Base-by-base conservation (phyloP, 352 stramenopile species). In the Phytophthora fragariae region DNA sequence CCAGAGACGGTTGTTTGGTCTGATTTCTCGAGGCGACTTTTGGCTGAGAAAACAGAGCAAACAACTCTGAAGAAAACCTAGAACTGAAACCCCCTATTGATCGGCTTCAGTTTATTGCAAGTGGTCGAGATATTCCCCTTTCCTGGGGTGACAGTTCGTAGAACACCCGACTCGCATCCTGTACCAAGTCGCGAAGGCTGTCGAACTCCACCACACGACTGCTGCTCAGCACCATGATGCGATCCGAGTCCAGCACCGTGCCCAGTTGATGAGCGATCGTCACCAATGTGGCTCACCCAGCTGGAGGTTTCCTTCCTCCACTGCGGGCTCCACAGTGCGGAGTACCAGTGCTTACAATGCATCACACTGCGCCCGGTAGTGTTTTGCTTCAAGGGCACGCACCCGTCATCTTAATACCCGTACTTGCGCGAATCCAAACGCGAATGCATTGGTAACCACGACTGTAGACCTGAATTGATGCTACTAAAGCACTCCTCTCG, bases 241-340 rank as follows among this genome's bases (percentile, higher is more conserved):
- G 79, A 61, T 98, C 60, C 56, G 64, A 70, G 46, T 70, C 63
- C 50, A 68, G 41, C 31, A 68, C 66, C 53, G 66, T 73, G 29
- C 94, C 89, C 14, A 98, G 76, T 21, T 95, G 78, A 79, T 98
- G 95, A 6, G 97, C 96, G 69, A 99, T 98, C 8, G 95, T 98
- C 15, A 99, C 69, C 31, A 98, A 84, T 19, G 96, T 31, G 3
- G 29, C 29, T 31, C 29, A 31, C 8, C 29, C 29, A 31, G 4
- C 29, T 31, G 29, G 29, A 31, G 29, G 29, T n/a, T n/a, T n/a
- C 5, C 27, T 29, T 29, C 27, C 27, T 29, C 27, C 27, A 29
- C 27, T 29, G 27, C 27, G 27, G 27, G 5, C 27, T 29, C 27
- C 27, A 3, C 27, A 29, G 27, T 29, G 27, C 27, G 27, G 27